phyloP scores from a whole-genome alignment of 2,329 filamentous ascomycete species.

The Exophiala alcalophila region DNA sequence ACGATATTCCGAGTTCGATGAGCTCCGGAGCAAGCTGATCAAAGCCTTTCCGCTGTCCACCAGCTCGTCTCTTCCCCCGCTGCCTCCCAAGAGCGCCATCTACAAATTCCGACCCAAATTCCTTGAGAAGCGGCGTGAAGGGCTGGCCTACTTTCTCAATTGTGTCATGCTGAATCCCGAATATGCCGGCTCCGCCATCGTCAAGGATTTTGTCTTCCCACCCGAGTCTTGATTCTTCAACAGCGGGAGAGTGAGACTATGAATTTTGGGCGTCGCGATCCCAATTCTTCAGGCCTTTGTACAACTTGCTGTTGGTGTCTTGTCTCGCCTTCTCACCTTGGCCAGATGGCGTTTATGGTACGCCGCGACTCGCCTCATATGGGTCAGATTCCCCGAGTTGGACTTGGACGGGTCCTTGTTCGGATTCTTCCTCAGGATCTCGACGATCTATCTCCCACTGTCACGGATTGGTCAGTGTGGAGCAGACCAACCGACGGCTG shows the following conservation, averaged over 20 bases:
- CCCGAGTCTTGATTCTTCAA: slow-evolving; percentile 28
- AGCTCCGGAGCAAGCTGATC: slow-evolving; percentile 69
- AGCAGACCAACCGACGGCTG: background rate
- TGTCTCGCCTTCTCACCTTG: slow-evolving; percentile 57
- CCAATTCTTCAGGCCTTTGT: slow-evolving; percentile 62
- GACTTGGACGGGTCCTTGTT: slow-evolving; percentile 57
- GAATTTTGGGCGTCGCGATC: slow-evolving; percentile 21
- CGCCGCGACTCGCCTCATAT: slow-evolving; percentile 62
- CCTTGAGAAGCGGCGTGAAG: slow-evolving; percentile 76
- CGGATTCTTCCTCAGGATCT: slow-evolving; percentile 62
- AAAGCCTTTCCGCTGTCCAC: slow-evolving; percentile 79
- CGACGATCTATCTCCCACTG: slow-evolving; percentile 61
- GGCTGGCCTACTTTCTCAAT: slow-evolving; percentile 89
- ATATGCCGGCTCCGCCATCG: slow-evolving; percentile 83
- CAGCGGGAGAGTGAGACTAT: background rate
- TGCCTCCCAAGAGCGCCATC: slow-evolving; percentile 88
- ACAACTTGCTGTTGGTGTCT: slow-evolving; percentile 54
- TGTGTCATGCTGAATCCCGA: slow-evolving; percentile 91
- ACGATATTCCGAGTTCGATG: slow-evolving; percentile 90
- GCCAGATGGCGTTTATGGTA: slow-evolving; percentile 67
- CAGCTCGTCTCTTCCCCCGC: slow-evolving; percentile 64
- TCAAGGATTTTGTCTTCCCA: slow-evolving; percentile 82
- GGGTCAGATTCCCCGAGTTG: slow-evolving; percentile 54
- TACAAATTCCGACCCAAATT: slow-evolving; percentile 77
- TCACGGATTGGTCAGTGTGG: background rate